A percentile compares a stretch with the other conserved stretches of the same genome.
Conservation (phyloP, 163 green algal genomes). For the Coccomyxa subellipsoidea region DNA sequence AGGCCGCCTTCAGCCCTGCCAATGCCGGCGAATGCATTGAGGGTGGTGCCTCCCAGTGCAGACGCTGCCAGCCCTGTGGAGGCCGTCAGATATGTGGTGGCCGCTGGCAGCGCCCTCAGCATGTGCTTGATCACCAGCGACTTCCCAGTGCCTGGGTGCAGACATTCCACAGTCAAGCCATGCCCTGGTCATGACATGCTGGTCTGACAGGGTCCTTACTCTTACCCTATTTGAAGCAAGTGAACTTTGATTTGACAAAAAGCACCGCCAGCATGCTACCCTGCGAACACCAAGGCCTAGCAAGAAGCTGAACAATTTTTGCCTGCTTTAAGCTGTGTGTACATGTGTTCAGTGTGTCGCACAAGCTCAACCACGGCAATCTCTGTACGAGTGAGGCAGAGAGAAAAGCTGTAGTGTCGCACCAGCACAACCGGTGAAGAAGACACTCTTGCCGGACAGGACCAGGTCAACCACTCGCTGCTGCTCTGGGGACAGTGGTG, state of each 20-base stretch:
- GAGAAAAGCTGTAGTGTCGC: too few relatives aligned
- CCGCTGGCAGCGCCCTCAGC: slow-evolving; percentile 25
- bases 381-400: neutral
- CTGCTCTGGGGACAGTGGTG: slow-evolving; percentile 43
- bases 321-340: too few relatives aligned
- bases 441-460: slow-evolving; percentile 36
- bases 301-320: too few relatives aligned
- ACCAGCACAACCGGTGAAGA: slow-evolving; percentile 57
- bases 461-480: slow-evolving; percentile 42
- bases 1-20: slow-evolving; percentile 37
- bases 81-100: slow-evolving; percentile 47
- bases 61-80: slow-evolving; percentile 53
- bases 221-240: too few relatives aligned
- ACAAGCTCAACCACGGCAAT: neutral
- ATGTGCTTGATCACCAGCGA: slow-evolving; percentile 52
- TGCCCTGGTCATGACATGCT: too few relatives aligned
- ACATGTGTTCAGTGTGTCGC: neutral
- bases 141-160: slow-evolving; percentile 53
- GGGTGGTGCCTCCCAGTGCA: slow-evolving; percentile 50
- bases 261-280: too few relatives aligned
- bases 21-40: slow-evolving; percentile 51
- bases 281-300: too few relatives aligned
- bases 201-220: too few relatives aligned
- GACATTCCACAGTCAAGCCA: too few relatives aligned
- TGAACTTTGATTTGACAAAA: too few relatives aligned